Evolutionary conservation across 1,284 basidiomycete species (phyloP).

Genomic region (Sporisorium exsertum): DNA sequence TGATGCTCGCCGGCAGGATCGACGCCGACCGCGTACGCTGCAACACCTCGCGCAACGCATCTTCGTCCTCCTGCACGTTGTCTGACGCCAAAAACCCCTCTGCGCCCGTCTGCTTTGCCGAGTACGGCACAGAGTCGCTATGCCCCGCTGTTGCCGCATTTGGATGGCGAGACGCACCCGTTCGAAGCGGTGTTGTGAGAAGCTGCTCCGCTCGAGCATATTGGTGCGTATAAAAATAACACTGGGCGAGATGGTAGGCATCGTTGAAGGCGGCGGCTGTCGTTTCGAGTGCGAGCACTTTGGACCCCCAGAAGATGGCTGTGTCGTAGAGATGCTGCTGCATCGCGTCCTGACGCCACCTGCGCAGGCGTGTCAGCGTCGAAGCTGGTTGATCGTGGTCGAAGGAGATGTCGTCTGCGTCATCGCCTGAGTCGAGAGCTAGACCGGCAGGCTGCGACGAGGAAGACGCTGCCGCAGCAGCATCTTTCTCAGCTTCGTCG

Average conservation of each 20-base stretch:
- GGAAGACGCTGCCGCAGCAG: not conserved
- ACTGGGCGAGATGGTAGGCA: constrained; percentile 98
- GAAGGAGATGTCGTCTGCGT: constrained; percentile 11
- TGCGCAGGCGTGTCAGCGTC: constrained; percentile 78
- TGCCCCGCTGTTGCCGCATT: not conserved
- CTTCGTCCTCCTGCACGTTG: constrained; percentile 44
- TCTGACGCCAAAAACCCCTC: constrained; percentile 33
- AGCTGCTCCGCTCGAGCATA: constrained; percentile 93
- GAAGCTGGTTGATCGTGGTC: constrained; percentile 13
- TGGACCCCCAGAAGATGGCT: constrained; percentile 98
- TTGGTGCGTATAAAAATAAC: constrained; percentile 93
- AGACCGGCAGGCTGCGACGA: constrained; percentile 5
- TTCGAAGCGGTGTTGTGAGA: constrained; percentile 81
- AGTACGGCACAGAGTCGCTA: constrained; percentile 4
- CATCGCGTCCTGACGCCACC: constrained; percentile 96
- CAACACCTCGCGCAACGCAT: constrained; percentile 52
- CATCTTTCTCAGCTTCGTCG: constrained; percentile 9
- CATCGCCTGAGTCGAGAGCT: constrained; percentile 8
- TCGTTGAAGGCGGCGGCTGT: constrained; percentile 72
- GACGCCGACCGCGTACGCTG: constrained; percentile 47
- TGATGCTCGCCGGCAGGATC: constrained; percentile 51
- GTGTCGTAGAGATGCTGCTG: constrained; percentile 98
- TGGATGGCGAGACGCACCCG: constrained; percentile 28
- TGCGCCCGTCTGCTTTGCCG: constrained; percentile 34
- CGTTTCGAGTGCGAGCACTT: constrained; percentile 87